phyloP scores from a whole-genome alignment of 495 filamentous ascomycete genomes.

The Trichocladium antarcticum region DNA sequence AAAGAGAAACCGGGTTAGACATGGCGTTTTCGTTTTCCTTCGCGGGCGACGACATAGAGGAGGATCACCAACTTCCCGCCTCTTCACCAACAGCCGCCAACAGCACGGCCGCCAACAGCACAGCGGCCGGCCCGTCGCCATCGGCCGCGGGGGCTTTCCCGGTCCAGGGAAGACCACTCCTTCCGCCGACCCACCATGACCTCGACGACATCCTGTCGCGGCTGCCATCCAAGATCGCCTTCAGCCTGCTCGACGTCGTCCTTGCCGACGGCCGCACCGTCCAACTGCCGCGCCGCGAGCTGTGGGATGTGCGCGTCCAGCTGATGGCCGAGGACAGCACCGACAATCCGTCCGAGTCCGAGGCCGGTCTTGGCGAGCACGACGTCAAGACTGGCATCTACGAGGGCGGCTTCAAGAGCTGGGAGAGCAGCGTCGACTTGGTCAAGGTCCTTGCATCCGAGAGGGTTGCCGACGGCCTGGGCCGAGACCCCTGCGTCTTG shows the following conservation, averaged over 20 bases:
- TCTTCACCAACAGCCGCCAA: constrained; percentile 15
- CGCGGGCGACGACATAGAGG: constrained; percentile 73
- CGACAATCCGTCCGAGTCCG: constrained; percentile 26
- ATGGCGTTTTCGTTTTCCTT: constrained; percentile 67
- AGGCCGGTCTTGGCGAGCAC: constrained; percentile 56
- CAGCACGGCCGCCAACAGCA: neutral
- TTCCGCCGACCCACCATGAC: constrained; percentile 36
- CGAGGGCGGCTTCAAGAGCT: constrained; percentile 97
- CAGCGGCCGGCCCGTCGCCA: constrained; percentile 11
- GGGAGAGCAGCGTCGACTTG: constrained; percentile 89
- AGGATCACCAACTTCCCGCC: constrained; percentile 38
- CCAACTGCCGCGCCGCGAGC: constrained; percentile 67
- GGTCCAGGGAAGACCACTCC: constrained; percentile 37
- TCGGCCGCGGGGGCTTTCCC: constrained; percentile 37
- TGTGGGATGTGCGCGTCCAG: constrained; percentile 90
- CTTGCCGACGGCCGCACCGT: constrained; percentile 36
- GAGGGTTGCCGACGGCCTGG: constrained; percentile 49
- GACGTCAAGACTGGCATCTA: constrained; percentile 88
- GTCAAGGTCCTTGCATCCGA: constrained; percentile 51
- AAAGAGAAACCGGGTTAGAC: neutral
- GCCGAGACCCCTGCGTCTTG: constrained; percentile 38
- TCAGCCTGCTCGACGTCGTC: constrained; percentile 48
- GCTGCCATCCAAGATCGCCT: constrained; percentile 71
- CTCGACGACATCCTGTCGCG: constrained; percentile 47
- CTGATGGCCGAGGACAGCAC: constrained; percentile 74